Base-by-base conservation (phyloP, 768 basidiomycete genomes). In the Lactifluus echinatus region DNA sequence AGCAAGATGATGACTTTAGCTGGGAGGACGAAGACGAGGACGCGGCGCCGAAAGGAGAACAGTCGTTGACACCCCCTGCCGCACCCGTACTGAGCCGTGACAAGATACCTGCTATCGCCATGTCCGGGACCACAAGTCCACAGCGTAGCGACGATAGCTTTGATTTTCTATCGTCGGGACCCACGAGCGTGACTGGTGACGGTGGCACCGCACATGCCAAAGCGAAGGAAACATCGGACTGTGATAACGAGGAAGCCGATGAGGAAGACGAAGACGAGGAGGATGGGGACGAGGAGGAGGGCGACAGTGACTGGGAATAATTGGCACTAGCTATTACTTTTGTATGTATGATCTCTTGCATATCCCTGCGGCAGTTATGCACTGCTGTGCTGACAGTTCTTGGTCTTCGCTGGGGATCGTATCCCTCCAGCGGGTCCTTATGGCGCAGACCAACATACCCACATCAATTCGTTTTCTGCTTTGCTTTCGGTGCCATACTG, bases 21-120 rank as follows among this genome's bases (percentile, higher is more conserved):
- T 95, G 92, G 92, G 92, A 93, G 67, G 90, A 90, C 53, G 83
- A 85, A 50, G 91, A 93, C n/a, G 89, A 91, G n/a, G 86, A 87
- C 34, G 62, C 68, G 37, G 61, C 43, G 31, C 52, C 29, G 33
- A 50, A 44, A 50, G 28, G 14, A 8, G 42, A 46, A n/a, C 23
- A 8, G 3, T 49, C 36, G 17, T n/a, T 29, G 12, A 0, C 29
- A 28, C 53, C 44, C 8, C 39, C 55, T 19, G n/a, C 44, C 8
- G 19, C 36, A 1, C 23, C 58, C 4, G 21, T 48, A 23, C 47
- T 43, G 36, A 44, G 31, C 15, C 53, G 28, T 1, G 61, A 17
- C 45, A 53, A 14, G 47, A 59, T 47, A 34, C 65, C 8, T 36
- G 61, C 31, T 43, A 42, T 31, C 5, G 36, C 64, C 17, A 66